Evolutionary conservation across 352 stramenopile species (phyloP).

Genomic region (Phytopythium boreale): DNA sequence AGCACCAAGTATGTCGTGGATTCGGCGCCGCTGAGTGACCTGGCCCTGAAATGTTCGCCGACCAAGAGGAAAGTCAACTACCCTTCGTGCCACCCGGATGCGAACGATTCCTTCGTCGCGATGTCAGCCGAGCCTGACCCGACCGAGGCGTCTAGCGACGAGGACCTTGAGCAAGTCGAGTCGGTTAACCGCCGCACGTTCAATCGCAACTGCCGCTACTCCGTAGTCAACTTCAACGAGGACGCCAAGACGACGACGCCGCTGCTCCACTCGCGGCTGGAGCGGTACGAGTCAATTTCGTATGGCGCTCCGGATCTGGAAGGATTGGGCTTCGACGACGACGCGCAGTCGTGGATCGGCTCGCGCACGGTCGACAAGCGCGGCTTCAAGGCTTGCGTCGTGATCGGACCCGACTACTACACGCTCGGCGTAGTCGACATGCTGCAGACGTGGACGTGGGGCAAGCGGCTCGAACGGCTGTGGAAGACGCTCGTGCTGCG

Average conservation of each 20-base stretch:
- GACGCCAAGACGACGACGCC: conserved; percentile 43
- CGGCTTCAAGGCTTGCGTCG: conserved; percentile 67
- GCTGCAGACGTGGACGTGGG: conserved; percentile 86
- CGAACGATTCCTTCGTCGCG: conserved; percentile 40
- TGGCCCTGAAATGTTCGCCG: conserved; percentile 36
- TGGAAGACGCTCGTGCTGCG: conserved; percentile 83
- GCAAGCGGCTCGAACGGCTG: conserved; percentile 76
- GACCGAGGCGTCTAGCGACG: conserved; percentile 39
- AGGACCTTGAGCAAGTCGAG: conserved; percentile 58
- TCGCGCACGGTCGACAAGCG: conserved; percentile 54
- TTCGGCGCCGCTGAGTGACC: conserved; percentile 36
- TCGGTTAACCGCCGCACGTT: conserved; percentile 48
- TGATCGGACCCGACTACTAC: conserved; percentile 85
- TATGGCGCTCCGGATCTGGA: conserved; percentile 22
- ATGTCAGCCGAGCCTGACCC: conserved; percentile 30
- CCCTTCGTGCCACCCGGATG: conserved; percentile 61
- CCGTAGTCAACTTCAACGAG: conserved; percentile 50
- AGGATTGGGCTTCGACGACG: conserved; percentile 14
- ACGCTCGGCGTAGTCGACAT: conserved; percentile 90
- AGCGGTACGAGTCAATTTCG: conserved; percentile 52
- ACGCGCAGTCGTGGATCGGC: conserved; percentile 48
- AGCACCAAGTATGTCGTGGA: conserved; percentile 85
- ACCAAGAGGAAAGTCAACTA: conserved; percentile 76
- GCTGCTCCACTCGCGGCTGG: conserved; percentile 26
- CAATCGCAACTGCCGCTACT: conserved; percentile 70